phyloP scores from a whole-genome alignment of 2,329 filamentous ascomycete genomes.

The Arthrobotrys sphaeroides region DNA sequence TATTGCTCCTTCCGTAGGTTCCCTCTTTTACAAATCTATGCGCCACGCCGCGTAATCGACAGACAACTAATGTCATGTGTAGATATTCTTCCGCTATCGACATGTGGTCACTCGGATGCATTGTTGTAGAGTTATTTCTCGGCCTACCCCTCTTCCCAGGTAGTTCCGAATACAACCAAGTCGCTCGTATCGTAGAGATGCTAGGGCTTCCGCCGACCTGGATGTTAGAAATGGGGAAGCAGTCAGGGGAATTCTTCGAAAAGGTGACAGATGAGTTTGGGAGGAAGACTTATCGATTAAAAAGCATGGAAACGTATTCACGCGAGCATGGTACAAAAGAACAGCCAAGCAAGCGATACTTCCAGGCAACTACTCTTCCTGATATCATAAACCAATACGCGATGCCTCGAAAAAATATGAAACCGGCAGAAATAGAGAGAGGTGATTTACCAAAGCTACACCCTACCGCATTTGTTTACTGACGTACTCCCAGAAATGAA shows the following conservation, averaged over 20 bases:
- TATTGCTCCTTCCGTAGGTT: conserved; percentile 81
- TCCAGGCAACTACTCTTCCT: conserved; percentile 89
- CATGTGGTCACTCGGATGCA: conserved; percentile 99
- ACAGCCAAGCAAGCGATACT: conserved; percentile 99
- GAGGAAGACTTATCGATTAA: conserved; percentile 86
- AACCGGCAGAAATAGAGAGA: conserved; percentile 93
- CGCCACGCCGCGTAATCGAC: conserved; percentile 22
- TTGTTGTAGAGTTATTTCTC: conserved; percentile 96
- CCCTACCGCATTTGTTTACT: neutral
- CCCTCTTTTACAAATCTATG: neutral
- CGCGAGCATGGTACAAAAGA: conserved; percentile 95
- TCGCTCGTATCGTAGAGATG: conserved; percentile 97
- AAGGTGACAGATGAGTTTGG: conserved; percentile 92
- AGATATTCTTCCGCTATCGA: conserved; percentile 98
- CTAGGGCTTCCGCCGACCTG: conserved; percentile 93
- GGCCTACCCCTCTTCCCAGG: conserved; percentile 94
- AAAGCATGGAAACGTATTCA: conserved; percentile 98
- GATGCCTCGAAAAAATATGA: conserved; percentile 99
- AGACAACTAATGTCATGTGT: too few species aligned
- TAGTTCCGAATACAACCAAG: conserved; percentile 98
- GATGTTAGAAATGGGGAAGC: conserved; percentile 99
- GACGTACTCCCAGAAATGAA: conserved; percentile 80
- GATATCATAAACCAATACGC: conserved; percentile 98
- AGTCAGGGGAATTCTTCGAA: conserved; percentile 96
- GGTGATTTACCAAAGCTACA: conserved; percentile 67